Evolutionary conservation across 1,284 basidiomycete genomes (phyloP).

Genomic region (Fistulinella staudtii): DNA sequence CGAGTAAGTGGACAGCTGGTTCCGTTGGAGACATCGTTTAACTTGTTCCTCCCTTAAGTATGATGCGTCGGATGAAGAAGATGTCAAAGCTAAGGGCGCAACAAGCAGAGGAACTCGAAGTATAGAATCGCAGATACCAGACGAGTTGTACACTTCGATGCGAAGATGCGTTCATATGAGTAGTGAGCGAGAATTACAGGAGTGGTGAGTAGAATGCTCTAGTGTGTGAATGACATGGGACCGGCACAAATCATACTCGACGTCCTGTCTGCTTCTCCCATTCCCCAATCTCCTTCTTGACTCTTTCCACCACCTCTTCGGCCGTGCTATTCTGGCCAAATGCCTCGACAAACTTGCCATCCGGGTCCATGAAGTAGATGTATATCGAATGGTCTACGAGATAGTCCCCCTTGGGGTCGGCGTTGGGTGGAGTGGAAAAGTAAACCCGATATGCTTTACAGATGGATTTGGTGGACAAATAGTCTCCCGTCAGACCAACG

Average conservation of each 20-base stretch:
- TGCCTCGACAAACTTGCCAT: conserved; percentile 93
- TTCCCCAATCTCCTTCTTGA: conserved; percentile 53
- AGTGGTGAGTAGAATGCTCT: conserved; percentile 5
- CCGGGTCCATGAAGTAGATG: conserved; percentile 98
- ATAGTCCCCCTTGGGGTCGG: conserved; percentile 87
- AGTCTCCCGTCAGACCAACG: conserved; percentile 85
- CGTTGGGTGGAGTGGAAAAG: conserved; percentile 94
- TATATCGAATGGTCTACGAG: conserved; percentile 97
- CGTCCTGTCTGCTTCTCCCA: conserved; percentile 47
- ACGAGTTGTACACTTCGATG: conserved; percentile 2
- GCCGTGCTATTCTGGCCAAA: conserved; percentile 83
- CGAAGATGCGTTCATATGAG: conserved; percentile 14
- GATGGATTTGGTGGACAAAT: conserved; percentile 79
- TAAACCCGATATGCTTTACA: conserved; percentile 98
- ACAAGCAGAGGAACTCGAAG: conserved; percentile 50
- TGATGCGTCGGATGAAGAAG: conserved; percentile 80
- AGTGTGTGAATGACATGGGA: neutral
- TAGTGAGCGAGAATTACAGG: conserved; percentile 16
- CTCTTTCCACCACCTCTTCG: conserved; percentile 65
- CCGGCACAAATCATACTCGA: conserved; percentile 25
- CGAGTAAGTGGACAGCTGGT: conserved; percentile 61
- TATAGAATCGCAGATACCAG: conserved; percentile 23
- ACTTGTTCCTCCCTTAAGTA: conserved; percentile 41
- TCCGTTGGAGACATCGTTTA: conserved; percentile 3
- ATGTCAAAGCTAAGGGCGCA: conserved; percentile 68